Evolutionary conservation across 2,329 filamentous ascomycete genomes (phyloP).

Genomic region (Xylariales sp.): DNA sequence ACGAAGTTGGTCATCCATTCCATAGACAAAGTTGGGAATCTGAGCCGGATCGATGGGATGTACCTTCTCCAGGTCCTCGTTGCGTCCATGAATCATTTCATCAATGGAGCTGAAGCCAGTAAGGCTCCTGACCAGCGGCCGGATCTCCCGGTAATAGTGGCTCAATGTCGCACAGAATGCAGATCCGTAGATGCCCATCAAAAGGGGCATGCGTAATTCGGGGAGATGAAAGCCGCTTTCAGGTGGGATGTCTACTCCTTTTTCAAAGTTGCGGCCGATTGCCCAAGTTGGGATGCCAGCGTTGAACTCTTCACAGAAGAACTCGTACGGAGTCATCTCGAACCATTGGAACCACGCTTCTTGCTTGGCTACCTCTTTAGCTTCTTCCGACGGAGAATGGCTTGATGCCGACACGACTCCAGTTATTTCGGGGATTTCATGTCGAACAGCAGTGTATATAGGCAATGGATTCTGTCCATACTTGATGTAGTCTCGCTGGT

Average conservation of each 20-base stretch:
- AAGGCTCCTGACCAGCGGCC: slow-evolving; percentile 72
- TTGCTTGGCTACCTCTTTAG: slow-evolving; percentile 48
- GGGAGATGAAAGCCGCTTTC: slow-evolving; percentile 69
- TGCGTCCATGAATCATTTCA: slow-evolving; percentile 74
- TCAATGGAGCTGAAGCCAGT: slow-evolving; percentile 75
- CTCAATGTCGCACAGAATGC: slow-evolving; percentile 94
- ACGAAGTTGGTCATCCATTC: slow-evolving; percentile 72
- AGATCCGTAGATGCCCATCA: slow-evolving; percentile 94
- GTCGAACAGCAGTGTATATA: slow-evolving; percentile 91
- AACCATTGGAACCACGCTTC: slow-evolving; percentile 98
- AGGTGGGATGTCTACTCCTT: slow-evolving; percentile 61
- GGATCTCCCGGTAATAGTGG: slow-evolving; percentile 92
- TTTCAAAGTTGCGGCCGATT: slow-evolving; percentile 75
- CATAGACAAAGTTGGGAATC: slow-evolving; percentile 84
- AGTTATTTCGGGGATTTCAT: slow-evolving; percentile 77
- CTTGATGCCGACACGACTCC: slow-evolving; percentile 31
- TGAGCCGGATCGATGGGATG: slow-evolving; percentile 91
- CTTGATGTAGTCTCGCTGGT: slow-evolving; percentile 71
- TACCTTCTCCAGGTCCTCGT: slow-evolving; percentile 81
- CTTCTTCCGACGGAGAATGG: slow-evolving; percentile 37
- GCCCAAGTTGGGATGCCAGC: slow-evolving; percentile 96
- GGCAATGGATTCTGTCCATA: slow-evolving; percentile 80
- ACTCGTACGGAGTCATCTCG: slow-evolving; percentile 89
- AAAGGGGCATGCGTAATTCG: slow-evolving; percentile 74
- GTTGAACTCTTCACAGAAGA: slow-evolving; percentile 88